Evolutionary conservation across 78 protist genomes (phyloP).

Genomic region (Guillardia theta): DNA sequence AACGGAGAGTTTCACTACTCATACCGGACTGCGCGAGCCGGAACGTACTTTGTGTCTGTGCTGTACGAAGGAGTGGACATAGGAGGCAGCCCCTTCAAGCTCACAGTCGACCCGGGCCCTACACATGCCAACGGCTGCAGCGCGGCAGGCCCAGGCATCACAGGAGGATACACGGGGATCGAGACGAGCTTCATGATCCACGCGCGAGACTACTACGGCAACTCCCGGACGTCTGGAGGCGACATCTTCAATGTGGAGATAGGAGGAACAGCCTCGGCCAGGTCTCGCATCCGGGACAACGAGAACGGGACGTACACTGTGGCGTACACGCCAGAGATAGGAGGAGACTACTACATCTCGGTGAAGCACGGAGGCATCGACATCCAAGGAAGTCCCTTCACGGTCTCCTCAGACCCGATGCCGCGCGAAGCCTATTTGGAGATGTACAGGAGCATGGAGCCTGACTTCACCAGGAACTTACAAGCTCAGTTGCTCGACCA

Average conservation of each 20-base stretch:
- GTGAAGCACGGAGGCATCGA: slow-evolving; percentile 19
- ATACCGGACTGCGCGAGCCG: neutral
- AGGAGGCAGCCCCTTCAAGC: neutral
- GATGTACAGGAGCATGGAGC: neutral
- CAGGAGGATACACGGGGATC: neutral
- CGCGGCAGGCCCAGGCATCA: neutral
- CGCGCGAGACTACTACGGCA: slow-evolving; percentile 27
- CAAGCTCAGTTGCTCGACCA: too few species aligned
- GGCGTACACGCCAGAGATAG: neutral
- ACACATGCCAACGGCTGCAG: slow-evolving; percentile 30
- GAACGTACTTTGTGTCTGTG: neutral
- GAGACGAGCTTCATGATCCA: neutral
- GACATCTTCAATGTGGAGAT: neutral
- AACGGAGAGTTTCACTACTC: slow-evolving; percentile 17
- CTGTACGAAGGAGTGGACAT: neutral
- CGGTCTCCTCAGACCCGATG: neutral
- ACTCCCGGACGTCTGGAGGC: neutral
- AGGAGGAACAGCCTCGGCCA: neutral
- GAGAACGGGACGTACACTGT: slow-evolving; percentile 10
- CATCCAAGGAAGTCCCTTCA: slow-evolving; percentile 8
- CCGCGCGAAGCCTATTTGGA: neutral
- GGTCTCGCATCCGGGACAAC: neutral
- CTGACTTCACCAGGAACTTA: too few species aligned
- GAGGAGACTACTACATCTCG: slow-evolving; percentile 31
- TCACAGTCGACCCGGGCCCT: neutral